Evolutionary conservation across 495 filamentous ascomycete species (phyloP).

Genomic region (Penicillium goetzii): DNA sequence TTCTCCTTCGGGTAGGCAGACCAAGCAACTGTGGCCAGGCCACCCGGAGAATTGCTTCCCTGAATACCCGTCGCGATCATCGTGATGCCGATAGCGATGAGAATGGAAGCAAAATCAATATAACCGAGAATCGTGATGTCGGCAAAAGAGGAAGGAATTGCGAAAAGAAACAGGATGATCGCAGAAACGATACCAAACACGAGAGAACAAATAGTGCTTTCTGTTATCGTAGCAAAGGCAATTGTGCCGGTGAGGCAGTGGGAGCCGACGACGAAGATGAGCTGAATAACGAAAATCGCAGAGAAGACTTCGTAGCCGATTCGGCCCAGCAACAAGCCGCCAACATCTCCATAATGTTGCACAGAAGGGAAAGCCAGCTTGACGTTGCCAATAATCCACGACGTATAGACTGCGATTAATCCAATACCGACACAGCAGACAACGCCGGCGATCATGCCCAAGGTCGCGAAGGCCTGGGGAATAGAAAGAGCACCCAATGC

Average conservation of each 20-base stretch:
- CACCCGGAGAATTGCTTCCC: slow-evolving; percentile 29
- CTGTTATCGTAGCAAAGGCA: slow-evolving; percentile 62
- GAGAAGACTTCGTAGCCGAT: slow-evolving; percentile 63
- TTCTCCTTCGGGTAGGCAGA: slow-evolving; percentile 36
- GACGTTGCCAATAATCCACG: slow-evolving; percentile 69
- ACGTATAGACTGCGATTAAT: slow-evolving; percentile 69
- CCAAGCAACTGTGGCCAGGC: slow-evolving; percentile 30
- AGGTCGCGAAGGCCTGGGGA: slow-evolving; percentile 57
- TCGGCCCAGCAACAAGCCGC: slow-evolving; percentile 59
- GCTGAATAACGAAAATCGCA: slow-evolving; percentile 58
- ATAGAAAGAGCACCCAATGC: slow-evolving; percentile 62
- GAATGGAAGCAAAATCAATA: slow-evolving; percentile 63
- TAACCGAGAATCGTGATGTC: slow-evolving; percentile 63
- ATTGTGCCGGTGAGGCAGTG: slow-evolving; percentile 72
- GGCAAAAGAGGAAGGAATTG: slow-evolving; percentile 57
- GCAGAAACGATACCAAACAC: slow-evolving; percentile 63
- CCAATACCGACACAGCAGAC: slow-evolving; percentile 61
- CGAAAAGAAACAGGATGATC: slow-evolving; percentile 59
- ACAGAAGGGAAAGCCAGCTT: slow-evolving; percentile 67
- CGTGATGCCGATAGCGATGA: slow-evolving; percentile 65
- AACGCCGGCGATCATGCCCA: slow-evolving; percentile 59
- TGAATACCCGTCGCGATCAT: slow-evolving; percentile 65
- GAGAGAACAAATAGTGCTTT: slow-evolving; percentile 62
- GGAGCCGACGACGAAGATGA: slow-evolving; percentile 69
- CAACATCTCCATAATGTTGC: slow-evolving; percentile 67